phyloP scores from a whole-genome alignment of 75 land plant genomes.

The Chamaecyparis obtusa region DNA sequence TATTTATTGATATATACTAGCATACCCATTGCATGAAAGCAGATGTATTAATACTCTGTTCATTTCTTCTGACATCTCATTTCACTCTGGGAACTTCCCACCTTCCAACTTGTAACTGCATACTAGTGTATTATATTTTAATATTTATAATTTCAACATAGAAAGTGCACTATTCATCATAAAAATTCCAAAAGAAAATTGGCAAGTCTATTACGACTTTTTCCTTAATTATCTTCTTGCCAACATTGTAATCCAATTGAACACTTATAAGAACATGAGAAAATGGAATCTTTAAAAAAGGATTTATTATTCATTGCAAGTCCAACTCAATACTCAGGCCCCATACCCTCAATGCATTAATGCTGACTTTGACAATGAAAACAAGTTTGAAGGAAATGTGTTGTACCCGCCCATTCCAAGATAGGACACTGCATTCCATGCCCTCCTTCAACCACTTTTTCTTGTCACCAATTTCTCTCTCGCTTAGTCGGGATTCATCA shows the following conservation, averaged over 20 bases:
- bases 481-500: conserved; percentile 80
- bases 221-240: neutral
- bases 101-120: neutral
- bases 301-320: neutral
- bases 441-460: conserved; percentile 85
- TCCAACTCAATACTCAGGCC: neutral
- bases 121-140: neutral
- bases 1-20: neutral
- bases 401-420: conserved; percentile 89
- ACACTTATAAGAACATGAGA: neutral
- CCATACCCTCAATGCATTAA: neutral
- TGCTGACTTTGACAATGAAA: neutral
- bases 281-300: neutral
- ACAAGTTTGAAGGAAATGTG: conserved; percentile 3
- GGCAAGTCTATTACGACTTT: neutral
- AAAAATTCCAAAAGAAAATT: neutral
- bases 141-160: too few species aligned
- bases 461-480: conserved; percentile 74
- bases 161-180: too few species aligned
- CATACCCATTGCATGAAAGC: neutral
- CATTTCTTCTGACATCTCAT: neutral
- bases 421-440: conserved; percentile 81
- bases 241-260: neutral
- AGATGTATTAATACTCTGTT: neutral
- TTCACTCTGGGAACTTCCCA: neutral